Evolutionary conservation across 2,329 filamentous ascomycete species (phyloP).

Genomic region (Ambrosiella cleistominuta): DNA sequence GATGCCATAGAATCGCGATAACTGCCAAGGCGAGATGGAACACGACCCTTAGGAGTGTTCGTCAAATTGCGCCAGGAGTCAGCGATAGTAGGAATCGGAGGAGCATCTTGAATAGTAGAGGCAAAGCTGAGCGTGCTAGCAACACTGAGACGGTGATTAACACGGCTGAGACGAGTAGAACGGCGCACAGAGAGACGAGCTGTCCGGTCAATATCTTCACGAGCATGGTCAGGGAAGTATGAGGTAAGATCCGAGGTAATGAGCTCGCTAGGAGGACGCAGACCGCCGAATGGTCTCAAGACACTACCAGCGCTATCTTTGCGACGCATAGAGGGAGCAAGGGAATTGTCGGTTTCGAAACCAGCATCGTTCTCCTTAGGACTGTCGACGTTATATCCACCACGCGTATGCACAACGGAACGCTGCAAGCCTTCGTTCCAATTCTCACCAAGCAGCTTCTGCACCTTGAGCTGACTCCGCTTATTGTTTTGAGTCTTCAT

Average conservation of each 20-base stretch:
- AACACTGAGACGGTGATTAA: constrained; percentile 82
- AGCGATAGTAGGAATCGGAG: constrained; percentile 86
- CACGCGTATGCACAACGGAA: constrained; percentile 48
- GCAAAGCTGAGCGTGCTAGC: constrained; percentile 87
- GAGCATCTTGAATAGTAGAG: constrained; percentile 80
- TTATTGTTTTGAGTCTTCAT: constrained; percentile 45
- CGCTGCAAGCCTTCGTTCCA: constrained; percentile 74
- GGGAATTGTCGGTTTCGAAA: constrained; percentile 27
- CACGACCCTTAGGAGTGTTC: constrained; percentile 15
- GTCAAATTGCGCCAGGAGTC: constrained; percentile 62
- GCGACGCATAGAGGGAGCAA: constrained; percentile 25
- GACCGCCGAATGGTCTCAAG: constrained; percentile 71
- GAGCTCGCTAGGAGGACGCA: constrained; percentile 85
- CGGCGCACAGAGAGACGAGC: constrained; percentile 82
- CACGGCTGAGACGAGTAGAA: constrained; percentile 77
- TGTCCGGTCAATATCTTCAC: constrained; percentile 88
- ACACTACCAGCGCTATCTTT: constrained; percentile 26
- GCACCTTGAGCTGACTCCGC: constrained; percentile 70
- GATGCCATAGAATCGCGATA: constrained; percentile 82
- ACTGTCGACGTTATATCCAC: constrained; percentile 41
- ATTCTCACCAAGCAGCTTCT: constrained; percentile 74
- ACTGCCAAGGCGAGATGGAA: constrained; percentile 35
- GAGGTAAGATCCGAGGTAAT: constrained; percentile 92
- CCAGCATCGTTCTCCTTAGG: constrained; percentile 23
- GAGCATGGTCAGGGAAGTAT: constrained; percentile 90